phyloP scores from a whole-genome alignment of 177 flowering plant genomes.

The Vitis hybrid region DNA sequence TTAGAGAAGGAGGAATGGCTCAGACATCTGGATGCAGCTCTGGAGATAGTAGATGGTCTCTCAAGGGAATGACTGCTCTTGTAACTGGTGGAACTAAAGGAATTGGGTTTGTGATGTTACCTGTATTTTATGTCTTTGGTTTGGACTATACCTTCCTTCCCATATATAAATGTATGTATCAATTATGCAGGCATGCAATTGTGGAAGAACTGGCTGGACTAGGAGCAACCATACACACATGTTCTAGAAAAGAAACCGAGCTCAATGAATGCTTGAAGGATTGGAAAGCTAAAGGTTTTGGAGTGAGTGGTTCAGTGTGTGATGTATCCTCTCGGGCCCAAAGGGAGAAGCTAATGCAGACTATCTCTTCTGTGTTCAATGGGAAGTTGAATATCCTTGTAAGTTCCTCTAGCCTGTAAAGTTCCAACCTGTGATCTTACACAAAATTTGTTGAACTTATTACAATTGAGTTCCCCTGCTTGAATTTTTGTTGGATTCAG shows the following conservation, averaged over 20 bases:
- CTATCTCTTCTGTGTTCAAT: conserved; percentile 37
- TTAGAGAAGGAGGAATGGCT: not conserved
- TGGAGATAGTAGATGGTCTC: conserved; percentile 11
- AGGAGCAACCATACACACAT: conserved; percentile 38
- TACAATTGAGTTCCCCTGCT: not conserved
- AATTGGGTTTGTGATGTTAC: conserved; percentile 4
- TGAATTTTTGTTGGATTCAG: conserved; percentile 18
- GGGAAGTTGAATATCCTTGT: conserved; percentile 64
- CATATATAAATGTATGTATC: not conserved
- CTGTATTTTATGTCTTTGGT: no score
- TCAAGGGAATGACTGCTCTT: no score
- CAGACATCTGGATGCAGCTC: no score
- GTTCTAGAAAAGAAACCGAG: conserved; percentile 34
- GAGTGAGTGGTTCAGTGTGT: conserved; percentile 24
- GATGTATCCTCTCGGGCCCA: conserved; percentile 36
- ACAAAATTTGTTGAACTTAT: no score
- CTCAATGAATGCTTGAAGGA: conserved; percentile 30
- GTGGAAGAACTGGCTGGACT: conserved; percentile 44
- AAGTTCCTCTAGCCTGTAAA: not conserved
- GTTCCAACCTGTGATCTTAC: not conserved
- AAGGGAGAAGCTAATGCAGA: conserved; percentile 37
- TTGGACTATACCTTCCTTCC: no score
- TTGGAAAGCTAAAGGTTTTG: conserved; percentile 18
- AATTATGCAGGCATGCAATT: conserved; percentile 24
- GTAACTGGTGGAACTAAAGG: conserved; percentile 20